These are phyloP conservation scores for Aureobasidium sp. DNA, from an alignment of 2,329 filamentous ascomycete genomes.

Conservation along the genomic window DNA sequence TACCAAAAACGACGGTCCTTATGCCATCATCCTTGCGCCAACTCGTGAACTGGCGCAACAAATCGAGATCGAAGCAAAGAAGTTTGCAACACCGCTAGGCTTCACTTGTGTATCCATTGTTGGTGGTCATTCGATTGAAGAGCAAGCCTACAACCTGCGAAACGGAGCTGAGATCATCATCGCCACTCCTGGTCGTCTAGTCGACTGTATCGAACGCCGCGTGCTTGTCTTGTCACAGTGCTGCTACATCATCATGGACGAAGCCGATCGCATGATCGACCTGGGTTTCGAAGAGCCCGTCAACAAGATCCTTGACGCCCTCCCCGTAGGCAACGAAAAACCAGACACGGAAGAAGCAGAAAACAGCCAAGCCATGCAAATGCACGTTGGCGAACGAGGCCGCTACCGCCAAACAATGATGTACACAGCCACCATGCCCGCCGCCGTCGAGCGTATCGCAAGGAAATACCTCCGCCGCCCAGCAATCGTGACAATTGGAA, in stretches of 20 bases:
- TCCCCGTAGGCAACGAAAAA: conserved; percentile 89
- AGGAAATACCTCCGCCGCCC: conserved; percentile 90
- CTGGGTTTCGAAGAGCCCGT: conserved; percentile 95
- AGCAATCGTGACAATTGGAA: conserved; percentile 90
- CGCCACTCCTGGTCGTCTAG: conserved; percentile 91
- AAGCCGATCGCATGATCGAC: conserved; percentile 98
- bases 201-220: conserved; percentile 92
- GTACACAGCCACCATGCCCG: conserved; percentile 98
- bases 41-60: conserved; percentile 97
- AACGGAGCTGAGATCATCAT: conserved; percentile 97
- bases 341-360: conserved; percentile 90
- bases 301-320: conserved; percentile 91
- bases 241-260: conserved; percentile 98
- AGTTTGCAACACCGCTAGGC: conserved; percentile 82
- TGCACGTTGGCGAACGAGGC: conserved; percentile 64
- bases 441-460: conserved; percentile 88
- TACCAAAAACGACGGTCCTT: conserved; percentile 90
- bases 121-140: conserved; percentile 91
- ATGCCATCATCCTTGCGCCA: conserved; percentile 92
- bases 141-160: conserved; percentile 81
- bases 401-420: conserved; percentile 98
- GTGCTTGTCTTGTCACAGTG: conserved; percentile 91
- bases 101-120: conserved; percentile 96
- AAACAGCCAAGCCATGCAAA: conserved; percentile 74
- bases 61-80: conserved; percentile 87